These are phyloP conservation scores for Colletotrichum lupini DNA, from an alignment of 2,329 filamentous ascomycete genomes.

Conservation along the genomic window DNA sequence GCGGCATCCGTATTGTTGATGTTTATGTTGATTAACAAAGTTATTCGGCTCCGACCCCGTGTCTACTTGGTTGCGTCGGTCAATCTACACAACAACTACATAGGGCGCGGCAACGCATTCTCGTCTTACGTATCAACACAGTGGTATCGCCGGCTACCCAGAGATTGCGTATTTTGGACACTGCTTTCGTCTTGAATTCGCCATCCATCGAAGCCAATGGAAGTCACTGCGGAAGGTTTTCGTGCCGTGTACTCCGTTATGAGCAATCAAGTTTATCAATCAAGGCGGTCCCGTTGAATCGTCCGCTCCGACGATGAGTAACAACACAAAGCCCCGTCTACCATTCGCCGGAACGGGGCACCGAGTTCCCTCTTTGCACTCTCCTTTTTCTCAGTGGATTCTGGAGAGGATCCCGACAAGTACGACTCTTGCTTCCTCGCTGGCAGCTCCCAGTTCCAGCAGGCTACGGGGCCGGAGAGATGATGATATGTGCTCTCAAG, in stretches of 20 bases:
- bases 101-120: neutral
- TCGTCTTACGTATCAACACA: neutral
- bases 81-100: slow-evolving; percentile 7
- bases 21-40: slow-evolving; percentile 11
- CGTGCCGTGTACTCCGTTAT: slow-evolving; percentile 2
- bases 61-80: neutral
- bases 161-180: neutral
- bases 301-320: slow-evolving; percentile 12
- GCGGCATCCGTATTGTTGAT: slow-evolving; percentile 3
- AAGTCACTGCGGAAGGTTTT: neutral
- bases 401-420: neutral
- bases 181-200: neutral
- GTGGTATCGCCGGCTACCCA: neutral
- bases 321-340: neutral
- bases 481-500: slow-evolving; percentile 4
- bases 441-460: slow-evolving; percentile 20
- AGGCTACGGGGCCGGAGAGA: neutral
- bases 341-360: slow-evolving; percentile 8
- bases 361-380: slow-evolving; percentile 7
- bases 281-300: neutral
- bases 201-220: slow-evolving; percentile 8
- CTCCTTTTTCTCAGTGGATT: neutral
- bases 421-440: slow-evolving; percentile 15
- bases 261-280: neutral
- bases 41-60: neutral